Conservation (phyloP, 257 asterid species). For the Solanum infundibuliforme region DNA sequence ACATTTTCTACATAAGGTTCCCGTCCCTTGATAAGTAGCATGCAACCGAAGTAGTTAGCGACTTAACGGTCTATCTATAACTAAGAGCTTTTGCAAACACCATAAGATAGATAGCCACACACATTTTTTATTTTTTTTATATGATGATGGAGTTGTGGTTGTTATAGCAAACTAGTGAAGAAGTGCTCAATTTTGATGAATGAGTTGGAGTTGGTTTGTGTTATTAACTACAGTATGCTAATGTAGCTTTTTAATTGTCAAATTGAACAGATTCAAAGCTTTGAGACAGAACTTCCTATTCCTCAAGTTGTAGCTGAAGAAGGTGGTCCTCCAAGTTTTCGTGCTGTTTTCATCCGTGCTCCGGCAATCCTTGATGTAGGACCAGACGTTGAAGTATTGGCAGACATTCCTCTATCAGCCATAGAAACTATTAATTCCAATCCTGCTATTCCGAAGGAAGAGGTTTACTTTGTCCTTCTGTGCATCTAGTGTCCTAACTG, state of each 20-base stretch:
- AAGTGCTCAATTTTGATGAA: not conserved
- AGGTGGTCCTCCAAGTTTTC: slow-evolving; percentile 88
- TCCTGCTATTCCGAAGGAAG: slow-evolving; percentile 19
- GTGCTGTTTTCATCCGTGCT: slow-evolving; percentile 81
- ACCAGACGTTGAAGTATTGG: slow-evolving; percentile 76
- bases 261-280: slow-evolving; percentile 73
- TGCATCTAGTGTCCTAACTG: not conserved
- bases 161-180: not conserved
- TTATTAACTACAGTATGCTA: not conserved
- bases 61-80: not conserved
- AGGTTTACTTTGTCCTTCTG: slow-evolving; percentile 24
- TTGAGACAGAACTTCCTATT: slow-evolving; percentile 71
- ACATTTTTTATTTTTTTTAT: not conserved
- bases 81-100: not conserved
- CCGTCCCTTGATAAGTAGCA: not conserved
- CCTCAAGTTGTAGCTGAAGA: slow-evolving; percentile 75
- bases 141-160: not conserved
- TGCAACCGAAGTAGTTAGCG: not conserved
- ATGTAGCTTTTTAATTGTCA: not conserved
- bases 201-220: not conserved
- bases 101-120: not conserved
- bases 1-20: not conserved
- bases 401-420: slow-evolving; percentile 51
- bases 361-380: slow-evolving; percentile 93
- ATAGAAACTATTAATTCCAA: slow-evolving; percentile 20